A percentile compares a stretch with the other conserved stretches of the same genome.
Conservation (phyloP, 2,329 filamentous ascomycete species). For the Fusarium concolor region DNA sequence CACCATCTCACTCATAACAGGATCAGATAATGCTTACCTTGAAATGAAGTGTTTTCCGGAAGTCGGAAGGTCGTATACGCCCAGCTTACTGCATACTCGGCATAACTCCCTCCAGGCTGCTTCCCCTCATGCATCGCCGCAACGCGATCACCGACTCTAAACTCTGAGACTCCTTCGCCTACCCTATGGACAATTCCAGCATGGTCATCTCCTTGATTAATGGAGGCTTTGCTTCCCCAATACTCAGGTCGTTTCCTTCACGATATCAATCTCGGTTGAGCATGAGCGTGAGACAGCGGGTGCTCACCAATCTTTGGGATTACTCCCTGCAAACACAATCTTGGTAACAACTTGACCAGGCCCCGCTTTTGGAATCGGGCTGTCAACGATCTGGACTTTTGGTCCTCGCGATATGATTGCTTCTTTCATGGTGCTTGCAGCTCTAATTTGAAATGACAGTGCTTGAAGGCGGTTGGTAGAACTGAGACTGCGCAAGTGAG, state of each 20-base stretch:
- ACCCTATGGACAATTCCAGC: constrained; percentile 12
- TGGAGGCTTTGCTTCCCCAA: constrained; percentile 17
- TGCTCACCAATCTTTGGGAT: constrained; percentile 29
- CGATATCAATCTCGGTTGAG: not conserved
- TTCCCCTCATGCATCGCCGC: constrained; percentile 35
- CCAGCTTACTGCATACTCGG: constrained; percentile 29
- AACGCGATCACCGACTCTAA: constrained; percentile 26
- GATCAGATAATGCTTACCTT: not conserved
- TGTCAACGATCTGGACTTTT: constrained; percentile 16
- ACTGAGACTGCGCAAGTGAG: not conserved
- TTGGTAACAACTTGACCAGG: constrained; percentile 24
- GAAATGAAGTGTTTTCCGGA: constrained; percentile 8
- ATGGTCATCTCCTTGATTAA: constrained; percentile 30
- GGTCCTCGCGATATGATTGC: constrained; percentile 21
- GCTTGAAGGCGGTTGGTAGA: not conserved
- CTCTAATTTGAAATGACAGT: constrained; percentile 10
- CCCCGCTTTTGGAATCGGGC: constrained; percentile 2
- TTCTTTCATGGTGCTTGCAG: constrained; percentile 24
- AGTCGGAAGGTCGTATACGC: constrained; percentile 22
- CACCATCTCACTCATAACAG: fast-evolving
- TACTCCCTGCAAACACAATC: constrained; percentile 17
- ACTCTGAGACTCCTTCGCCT: constrained; percentile 21
- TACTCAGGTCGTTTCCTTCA: constrained; percentile 27
- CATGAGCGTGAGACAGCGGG: fast-evolving
- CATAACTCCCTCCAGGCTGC: constrained; percentile 21